These are phyloP conservation scores for Phytophthora multivora DNA, from an alignment of 352 stramenopile species.

Conservation along the genomic window DNA sequence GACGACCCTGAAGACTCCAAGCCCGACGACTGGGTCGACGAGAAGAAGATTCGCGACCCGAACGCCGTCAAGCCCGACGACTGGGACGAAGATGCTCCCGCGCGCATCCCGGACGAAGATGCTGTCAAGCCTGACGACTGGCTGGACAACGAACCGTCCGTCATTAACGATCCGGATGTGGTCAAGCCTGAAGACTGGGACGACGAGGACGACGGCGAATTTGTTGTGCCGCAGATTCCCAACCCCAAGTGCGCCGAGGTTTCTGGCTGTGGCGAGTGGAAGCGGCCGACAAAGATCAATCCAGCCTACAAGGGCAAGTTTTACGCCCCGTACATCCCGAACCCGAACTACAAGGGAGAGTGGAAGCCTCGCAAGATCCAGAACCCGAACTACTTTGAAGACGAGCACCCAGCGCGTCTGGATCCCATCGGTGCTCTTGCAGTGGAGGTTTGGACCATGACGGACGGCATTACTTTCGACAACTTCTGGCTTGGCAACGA, in stretches of 20 bases:
- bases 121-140: slow-evolving; percentile 91
- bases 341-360: slow-evolving; percentile 92
- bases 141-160: slow-evolving; percentile 82
- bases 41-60: slow-evolving; percentile 88
- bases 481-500: slow-evolving; percentile 93
- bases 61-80: slow-evolving; percentile 88
- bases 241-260: slow-evolving; percentile 89
- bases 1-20: slow-evolving; percentile 92
- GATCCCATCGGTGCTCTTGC: slow-evolving; percentile 89
- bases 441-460: slow-evolving; percentile 93
- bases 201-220: slow-evolving; percentile 93
- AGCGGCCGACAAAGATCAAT: slow-evolving; percentile 87
- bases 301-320: slow-evolving; percentile 94
- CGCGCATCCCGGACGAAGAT: slow-evolving; percentile 83
- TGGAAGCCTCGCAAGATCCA: slow-evolving; percentile 91
- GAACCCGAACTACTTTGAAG: slow-evolving; percentile 91
- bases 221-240: slow-evolving; percentile 83
- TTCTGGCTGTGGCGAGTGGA: slow-evolving; percentile 93
- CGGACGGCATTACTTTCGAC: slow-evolving; percentile 90
- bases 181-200: slow-evolving; percentile 94
- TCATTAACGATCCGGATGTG: slow-evolving; percentile 84
- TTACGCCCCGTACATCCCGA: slow-evolving; percentile 88
- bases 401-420: slow-evolving; percentile 78
- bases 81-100: slow-evolving; percentile 93
- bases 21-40: slow-evolving; percentile 93